Evolutionary conservation across 306 rosid genomes (phyloP).

Genomic region (Urtica urens): DNA sequence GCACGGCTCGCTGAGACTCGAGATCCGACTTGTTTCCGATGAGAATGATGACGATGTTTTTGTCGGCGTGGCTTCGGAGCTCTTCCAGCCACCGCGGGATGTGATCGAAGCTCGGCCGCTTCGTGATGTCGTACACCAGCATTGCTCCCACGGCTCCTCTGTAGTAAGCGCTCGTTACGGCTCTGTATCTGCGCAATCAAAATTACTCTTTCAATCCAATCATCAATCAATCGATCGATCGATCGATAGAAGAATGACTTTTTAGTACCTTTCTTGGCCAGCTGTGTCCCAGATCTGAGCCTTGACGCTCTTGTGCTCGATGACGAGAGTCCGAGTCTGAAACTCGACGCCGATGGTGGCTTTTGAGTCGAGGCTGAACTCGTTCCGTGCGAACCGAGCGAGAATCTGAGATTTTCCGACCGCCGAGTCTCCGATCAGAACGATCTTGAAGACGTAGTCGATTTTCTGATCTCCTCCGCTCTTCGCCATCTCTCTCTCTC

Average conservation of each 20-base stretch:
- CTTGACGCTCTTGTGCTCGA: constrained; percentile 83
- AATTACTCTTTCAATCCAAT: not conserved
- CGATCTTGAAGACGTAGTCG: constrained; percentile 95
- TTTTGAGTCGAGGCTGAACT: constrained; percentile 94
- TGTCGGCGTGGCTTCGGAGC: constrained; percentile 86
- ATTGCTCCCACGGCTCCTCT: constrained; percentile 98
- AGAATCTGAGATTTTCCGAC: constrained; percentile 98
- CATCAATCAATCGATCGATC: not conserved
- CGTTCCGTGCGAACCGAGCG: constrained; percentile 82
- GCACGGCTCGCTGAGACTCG: constrained; percentile 69
- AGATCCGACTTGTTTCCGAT: constrained; percentile 87
- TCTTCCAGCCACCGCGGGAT: constrained; percentile 97
- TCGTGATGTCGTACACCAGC: constrained; percentile 87
- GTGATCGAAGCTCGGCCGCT: constrained; percentile 82
- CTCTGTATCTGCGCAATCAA: constrained; percentile 59
- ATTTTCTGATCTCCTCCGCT: constrained; percentile 72
- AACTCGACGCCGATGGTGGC: constrained; percentile 99
- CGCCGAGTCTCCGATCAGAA: constrained; percentile 88
- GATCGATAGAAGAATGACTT: not conserved
- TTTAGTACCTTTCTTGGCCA: constrained; percentile 79
- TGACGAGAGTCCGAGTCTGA: constrained; percentile 76
- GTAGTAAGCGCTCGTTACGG: constrained; percentile 95
- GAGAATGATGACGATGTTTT: constrained; percentile 85
- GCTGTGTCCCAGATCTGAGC: constrained; percentile 99
- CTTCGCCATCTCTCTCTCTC: constrained; percentile 42